Conservation (phyloP, 768 basidiomycete species). For the Lactarius hengduanensis region DNA sequence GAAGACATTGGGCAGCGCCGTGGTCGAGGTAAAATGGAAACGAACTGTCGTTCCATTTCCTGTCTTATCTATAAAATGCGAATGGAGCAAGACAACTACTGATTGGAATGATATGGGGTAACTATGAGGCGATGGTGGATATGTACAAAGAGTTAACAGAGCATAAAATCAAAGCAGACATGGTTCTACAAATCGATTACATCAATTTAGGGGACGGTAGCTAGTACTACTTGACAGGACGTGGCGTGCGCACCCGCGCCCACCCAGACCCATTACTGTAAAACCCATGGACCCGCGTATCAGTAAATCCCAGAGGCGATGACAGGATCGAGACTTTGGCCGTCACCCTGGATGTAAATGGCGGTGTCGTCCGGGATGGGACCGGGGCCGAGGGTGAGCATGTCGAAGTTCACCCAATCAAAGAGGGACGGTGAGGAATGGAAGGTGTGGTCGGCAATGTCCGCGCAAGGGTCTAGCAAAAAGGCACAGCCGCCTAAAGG, state of each 20-base stretch:
- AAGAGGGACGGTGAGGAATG: neutral
- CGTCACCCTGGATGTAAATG: constrained; percentile 5
- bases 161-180: neutral
- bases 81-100: neutral
- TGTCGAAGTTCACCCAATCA: constrained; percentile 4
- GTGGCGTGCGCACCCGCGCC: constrained; percentile 1
- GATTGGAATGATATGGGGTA: constrained; percentile 11
- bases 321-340: constrained; percentile 6
- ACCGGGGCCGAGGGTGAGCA: constrained; percentile 10
- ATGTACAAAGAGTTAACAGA: constrained; percentile 6
- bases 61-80: neutral
- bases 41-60: neutral
- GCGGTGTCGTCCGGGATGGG: neutral
- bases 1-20: neutral
- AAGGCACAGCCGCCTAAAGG: neutral
- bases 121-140: constrained; percentile 10
- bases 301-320: constrained; percentile 17
- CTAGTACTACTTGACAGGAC: neutral
- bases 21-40: neutral
- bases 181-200: constrained; percentile 7
- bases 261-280: neutral
- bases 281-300: constrained; percentile 1
- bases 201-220: constrained; percentile 5
- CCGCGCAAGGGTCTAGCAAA: constrained; percentile 1
- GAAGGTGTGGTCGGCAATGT: neutral